Percentiles rank a stretch among this genome's conserved stretches.
Evolutionary conservation across 495 filamentous ascomycete species (phyloP).

Genomic region (Penicillium waksmanii): DNA sequence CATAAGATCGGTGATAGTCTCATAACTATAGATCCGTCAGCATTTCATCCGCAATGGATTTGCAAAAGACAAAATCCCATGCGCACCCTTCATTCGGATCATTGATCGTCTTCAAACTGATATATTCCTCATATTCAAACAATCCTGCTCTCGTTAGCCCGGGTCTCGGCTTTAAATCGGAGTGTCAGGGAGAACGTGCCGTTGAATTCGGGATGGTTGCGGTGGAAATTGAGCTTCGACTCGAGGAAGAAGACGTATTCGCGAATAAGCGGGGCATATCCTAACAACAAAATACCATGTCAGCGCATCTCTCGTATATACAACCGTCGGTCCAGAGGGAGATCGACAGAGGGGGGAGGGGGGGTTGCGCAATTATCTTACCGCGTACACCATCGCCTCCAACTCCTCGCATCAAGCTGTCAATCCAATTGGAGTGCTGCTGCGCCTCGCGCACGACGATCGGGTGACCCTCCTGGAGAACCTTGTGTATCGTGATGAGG

Average conservation of each 20-base stretch:
- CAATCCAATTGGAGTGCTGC: slow-evolving; percentile 85
- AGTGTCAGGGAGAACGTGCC: slow-evolving; percentile 51
- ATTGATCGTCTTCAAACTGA: slow-evolving; percentile 96
- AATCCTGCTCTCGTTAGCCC: slow-evolving; percentile 54
- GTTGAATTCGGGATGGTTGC: slow-evolving; percentile 97
- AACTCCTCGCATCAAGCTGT: slow-evolving; percentile 85
- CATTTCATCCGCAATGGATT: neutral
- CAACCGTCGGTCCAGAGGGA: neutral
- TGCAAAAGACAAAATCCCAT: neutral
- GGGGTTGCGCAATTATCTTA: slow-evolving; percentile 33
- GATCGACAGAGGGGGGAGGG: neutral
- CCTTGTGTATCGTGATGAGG: slow-evolving; percentile 91
- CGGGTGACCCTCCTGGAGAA: slow-evolving; percentile 94
- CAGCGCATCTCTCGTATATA: slow-evolving; percentile 7
- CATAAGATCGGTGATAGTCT: slow-evolving; percentile 97
- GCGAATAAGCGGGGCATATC: slow-evolving; percentile 87
- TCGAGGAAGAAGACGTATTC: slow-evolving; percentile 96
- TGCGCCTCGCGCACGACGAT: slow-evolving; percentile 86
- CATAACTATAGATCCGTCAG: slow-evolving; percentile 62
- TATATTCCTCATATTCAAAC: slow-evolving; percentile 99
- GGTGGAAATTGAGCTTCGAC: slow-evolving; percentile 90
- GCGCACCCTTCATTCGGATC: slow-evolving; percentile 91
- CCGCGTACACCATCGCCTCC: slow-evolving; percentile 83
- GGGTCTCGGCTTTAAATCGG: neutral
- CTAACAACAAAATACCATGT: slow-evolving; percentile 44